A percentile compares a stretch with the other conserved stretches of the same genome.
Evolutionary conservation across 768 basidiomycete genomes (phyloP).

Genomic region (Mrakia frigida): DNA sequence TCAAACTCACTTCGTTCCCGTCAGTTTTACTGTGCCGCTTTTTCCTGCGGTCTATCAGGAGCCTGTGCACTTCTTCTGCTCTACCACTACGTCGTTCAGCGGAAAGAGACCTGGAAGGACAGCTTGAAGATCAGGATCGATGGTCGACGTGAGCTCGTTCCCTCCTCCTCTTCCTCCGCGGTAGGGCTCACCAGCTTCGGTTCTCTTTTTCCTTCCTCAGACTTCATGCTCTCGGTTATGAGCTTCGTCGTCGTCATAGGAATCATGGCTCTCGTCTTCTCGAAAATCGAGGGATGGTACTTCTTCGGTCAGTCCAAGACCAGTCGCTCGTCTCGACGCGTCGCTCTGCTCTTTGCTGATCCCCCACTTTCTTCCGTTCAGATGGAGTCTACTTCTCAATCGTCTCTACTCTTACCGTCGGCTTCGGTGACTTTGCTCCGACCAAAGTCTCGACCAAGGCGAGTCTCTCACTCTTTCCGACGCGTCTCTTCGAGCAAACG

Average conservation of each 20-base stretch:
- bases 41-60: constrained; percentile 1
- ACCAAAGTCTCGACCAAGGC: constrained; percentile 11
- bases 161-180: no score
- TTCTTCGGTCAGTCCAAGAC: constrained; percentile 31
- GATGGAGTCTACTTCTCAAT: constrained; percentile 41
- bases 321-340: not conserved
- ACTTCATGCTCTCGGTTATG: constrained; percentile 25
- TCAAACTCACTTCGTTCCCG: no score
- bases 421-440: constrained; percentile 43
- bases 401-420: constrained; percentile 34
- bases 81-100: constrained; percentile 14
- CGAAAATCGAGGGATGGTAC: constrained; percentile 44
- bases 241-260: constrained; percentile 21
- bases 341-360: not conserved
- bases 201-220: no score
- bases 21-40: constrained; percentile 29
- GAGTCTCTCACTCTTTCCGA: no score
- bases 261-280: constrained; percentile 38
- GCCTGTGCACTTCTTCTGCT: not conserved
- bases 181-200: no score
- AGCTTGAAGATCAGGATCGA: constrained; percentile 19
- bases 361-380: not conserved
- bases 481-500: no score
- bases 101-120: constrained; percentile 19
- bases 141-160: constrained; percentile 8